Conservation (phyloP, 1,139 yeast species). For the Candida sp. region DNA sequence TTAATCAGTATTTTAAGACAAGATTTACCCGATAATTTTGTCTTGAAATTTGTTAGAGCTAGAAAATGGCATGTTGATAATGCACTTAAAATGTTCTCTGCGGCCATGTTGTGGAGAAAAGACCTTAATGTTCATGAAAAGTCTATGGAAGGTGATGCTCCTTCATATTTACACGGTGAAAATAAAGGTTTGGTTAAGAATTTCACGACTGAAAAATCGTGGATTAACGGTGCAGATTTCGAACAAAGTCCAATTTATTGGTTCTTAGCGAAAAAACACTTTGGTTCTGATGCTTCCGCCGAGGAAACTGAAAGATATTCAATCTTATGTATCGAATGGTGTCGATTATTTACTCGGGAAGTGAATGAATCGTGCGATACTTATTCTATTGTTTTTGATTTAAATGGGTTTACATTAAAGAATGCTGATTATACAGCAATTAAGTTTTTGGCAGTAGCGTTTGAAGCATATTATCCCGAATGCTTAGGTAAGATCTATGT, state of each 20-base stretch:
- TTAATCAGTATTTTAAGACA: constrained; percentile 20
- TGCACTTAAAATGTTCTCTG: constrained; percentile 30
- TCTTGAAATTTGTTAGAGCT: constrained; percentile 38
- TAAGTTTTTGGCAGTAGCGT: constrained; percentile 41
- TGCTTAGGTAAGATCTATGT: constrained; percentile 37
- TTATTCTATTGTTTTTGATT: constrained; percentile 40
- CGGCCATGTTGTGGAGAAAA: constrained; percentile 39
- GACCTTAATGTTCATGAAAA: constrained; percentile 25
- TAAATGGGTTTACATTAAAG: constrained; percentile 45
- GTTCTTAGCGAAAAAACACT: constrained; percentile 39
- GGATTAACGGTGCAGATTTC: constrained; percentile 37
- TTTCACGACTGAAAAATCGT: constrained; percentile 35
- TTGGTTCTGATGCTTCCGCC: constrained; percentile 35
- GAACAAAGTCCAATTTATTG: constrained; percentile 35
- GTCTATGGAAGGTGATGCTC: constrained; percentile 39
- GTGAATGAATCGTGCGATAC: constrained; percentile 33
- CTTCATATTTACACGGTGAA: constrained; percentile 27
- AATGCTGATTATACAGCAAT: constrained; percentile 43
- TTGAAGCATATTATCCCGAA: constrained; percentile 50
- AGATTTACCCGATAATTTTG: constrained; percentile 32
- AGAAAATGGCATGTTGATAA: constrained; percentile 36
- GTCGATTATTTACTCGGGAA: constrained; percentile 33
- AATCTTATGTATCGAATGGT: constrained; percentile 37
- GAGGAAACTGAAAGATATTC: constrained; percentile 39
- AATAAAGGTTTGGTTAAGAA: constrained; percentile 36